Percentiles rank a stretch among this genome's conserved stretches.
These are phyloP conservation scores for Davidsoniella eucalypti DNA, from an alignment of 2,329 filamentous ascomycete species.

Conservation along the genomic window DNA sequence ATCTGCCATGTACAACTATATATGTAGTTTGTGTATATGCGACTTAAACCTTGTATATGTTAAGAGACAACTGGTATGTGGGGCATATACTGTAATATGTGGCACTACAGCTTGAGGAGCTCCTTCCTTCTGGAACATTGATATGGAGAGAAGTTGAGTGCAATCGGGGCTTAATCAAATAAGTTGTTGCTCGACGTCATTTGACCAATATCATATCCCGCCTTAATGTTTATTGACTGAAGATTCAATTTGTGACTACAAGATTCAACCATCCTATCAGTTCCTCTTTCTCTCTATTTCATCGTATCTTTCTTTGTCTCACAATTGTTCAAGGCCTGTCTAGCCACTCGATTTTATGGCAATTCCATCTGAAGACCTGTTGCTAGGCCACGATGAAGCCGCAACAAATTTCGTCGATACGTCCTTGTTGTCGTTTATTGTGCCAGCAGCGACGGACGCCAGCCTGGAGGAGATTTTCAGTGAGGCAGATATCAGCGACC, in stretches of 20 bases:
- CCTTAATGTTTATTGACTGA: too few relatives aligned
- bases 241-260: too few relatives aligned
- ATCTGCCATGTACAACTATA: too few relatives aligned
- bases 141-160: too few relatives aligned
- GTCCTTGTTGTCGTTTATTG: conserved; percentile 42
- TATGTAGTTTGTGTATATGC: too few relatives aligned
- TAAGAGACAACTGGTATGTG: too few relatives aligned
- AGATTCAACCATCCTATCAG: too few relatives aligned
- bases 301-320: background rate
- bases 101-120: too few relatives aligned
- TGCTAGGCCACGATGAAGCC: conserved; percentile 16
- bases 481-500: conserved; percentile 22
- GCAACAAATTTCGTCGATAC: conserved; percentile 36
- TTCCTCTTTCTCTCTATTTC: background rate
- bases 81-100: background rate
- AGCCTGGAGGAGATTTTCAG: conserved; percentile 35
- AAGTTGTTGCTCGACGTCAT: too few relatives aligned
- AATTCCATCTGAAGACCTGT: conserved; percentile 19
- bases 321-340: background rate
- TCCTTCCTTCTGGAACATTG: background rate
- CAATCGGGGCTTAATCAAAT: too few relatives aligned
- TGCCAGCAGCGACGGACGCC: conserved; percentile 40
- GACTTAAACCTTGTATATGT: too few relatives aligned
- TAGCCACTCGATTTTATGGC: conserved; percentile 15
- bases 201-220: too few relatives aligned